Conservation (phyloP, 768 basidiomycete species). For the Multifurca ochricompacta region DNA sequence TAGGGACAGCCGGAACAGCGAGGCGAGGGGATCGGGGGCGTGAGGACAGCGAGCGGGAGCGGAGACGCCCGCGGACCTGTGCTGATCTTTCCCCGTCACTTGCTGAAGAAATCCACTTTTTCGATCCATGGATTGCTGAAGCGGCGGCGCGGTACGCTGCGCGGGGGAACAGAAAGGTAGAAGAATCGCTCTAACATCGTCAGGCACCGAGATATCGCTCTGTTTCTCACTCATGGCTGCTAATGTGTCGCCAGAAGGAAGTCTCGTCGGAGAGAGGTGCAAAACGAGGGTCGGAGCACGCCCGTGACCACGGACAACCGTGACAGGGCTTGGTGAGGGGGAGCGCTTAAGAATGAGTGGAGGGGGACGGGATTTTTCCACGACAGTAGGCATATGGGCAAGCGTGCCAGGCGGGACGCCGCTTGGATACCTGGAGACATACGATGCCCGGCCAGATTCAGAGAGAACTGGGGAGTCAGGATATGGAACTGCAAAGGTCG, state of each 20-base stretch:
- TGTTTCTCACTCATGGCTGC: neutral
- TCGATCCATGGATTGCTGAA: neutral
- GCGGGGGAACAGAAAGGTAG: neutral
- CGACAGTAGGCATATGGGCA: too few species aligned
- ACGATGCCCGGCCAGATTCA: neutral
- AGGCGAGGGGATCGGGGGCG: neutral
- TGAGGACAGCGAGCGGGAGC: neutral
- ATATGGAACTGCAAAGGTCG: neutral
- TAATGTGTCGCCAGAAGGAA: conserved; percentile 3
- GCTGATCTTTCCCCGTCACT: neutral
- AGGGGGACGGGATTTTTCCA: neutral
- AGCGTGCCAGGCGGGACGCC: neutral
- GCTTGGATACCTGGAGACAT: neutral
- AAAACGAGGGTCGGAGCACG: conserved; percentile 19
- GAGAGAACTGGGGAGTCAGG: neutral
- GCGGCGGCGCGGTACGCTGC: neutral
- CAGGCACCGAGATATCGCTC: neutral
- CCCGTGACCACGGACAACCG: neutral
- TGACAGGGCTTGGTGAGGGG: neutral
- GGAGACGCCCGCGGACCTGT: neutral
- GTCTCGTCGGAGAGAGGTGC: conserved; percentile 1
- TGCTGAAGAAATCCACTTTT: neutral
- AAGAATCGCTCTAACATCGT: neutral
- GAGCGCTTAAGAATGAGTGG: neutral
- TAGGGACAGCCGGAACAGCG: neutral